A percentile compares a stretch with the other conserved stretches of the same genome.
Evolutionary conservation across 352 stramenopile species (phyloP).

Genomic region (Globisporangium solare): DNA sequence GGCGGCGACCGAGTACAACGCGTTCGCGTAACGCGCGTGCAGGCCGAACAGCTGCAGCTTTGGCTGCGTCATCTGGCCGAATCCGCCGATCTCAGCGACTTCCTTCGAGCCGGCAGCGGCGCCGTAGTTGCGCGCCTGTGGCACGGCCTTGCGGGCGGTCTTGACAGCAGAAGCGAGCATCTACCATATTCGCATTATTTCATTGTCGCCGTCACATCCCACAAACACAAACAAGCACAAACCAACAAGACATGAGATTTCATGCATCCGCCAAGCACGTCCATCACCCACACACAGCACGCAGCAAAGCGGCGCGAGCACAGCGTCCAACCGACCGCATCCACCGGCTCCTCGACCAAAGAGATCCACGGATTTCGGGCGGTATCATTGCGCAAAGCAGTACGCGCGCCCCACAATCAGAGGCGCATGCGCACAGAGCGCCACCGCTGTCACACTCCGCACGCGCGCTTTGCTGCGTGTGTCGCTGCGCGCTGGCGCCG

Average conservation of each 20-base stretch:
- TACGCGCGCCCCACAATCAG: no score
- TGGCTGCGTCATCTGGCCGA: slow-evolving; percentile 78
- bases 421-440: no score
- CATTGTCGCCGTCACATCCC: background rate
- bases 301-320: no score
- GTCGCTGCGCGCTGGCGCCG: background rate
- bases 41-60: slow-evolving; percentile 96
- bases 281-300: no score
- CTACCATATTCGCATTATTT: slow-evolving; percentile 6
- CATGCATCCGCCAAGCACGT: no score
- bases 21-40: slow-evolving; percentile 96
- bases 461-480: no score
- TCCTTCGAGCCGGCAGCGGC: slow-evolving; percentile 33
- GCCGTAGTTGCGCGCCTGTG: slow-evolving; percentile 32
- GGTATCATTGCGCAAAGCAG: no score
- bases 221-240: slow-evolving; percentile 3
- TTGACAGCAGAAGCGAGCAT: slow-evolving; percentile 79
- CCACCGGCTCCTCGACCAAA: no score
- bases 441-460: no score
- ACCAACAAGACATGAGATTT: background rate
- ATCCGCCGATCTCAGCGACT: slow-evolving; percentile 64
- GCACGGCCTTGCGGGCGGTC: slow-evolving; percentile 47
- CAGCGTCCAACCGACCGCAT: no score
- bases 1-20: slow-evolving; percentile 94
- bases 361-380: background rate